Evolutionary conservation across 2,329 filamentous ascomycete species (phyloP), one percentile per base, ranked within the genome.

Genomic region (Clonostachys byssicola): DNA sequence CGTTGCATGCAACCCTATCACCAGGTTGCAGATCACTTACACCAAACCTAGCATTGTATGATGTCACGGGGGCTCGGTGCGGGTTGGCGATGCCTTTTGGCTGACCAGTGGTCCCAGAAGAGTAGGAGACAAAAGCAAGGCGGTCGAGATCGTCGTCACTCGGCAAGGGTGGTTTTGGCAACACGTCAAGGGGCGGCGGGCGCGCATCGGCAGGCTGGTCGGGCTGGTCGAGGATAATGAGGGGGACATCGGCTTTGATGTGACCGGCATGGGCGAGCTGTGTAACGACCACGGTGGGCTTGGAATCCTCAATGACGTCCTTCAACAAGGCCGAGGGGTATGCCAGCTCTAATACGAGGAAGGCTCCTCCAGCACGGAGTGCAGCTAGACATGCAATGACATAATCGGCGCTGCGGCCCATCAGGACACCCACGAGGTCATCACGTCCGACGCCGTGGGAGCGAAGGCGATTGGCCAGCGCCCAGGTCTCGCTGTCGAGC

Each of bases 1-100:
- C 88, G 71, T 92, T 92, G 68, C 88, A 92, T n/a, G 88, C 88
- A 12, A 92, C 87, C 7, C 88, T 80, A 55, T 91, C 88, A 14
- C 87, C 87, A 0, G 83, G 84, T 16, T 76, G 66, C 4, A 89
- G 70, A 60, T 92, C 84, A 53, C 82, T 86, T 43, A 92, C 64
- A 10, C 69, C 72, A 58, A 92, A 92, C 62, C 88, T 74, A 52
- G 89, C 64, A 55, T 89, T 73, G 60, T 92, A 92, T 7, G 88
- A 92, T 30, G 80, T 75, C 2, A 92, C 83, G 1, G 88, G 75
- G 14, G 88, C 88, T 56, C 80, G 75, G 62, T 92, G 88, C 3
- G 87, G 84, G 60, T 92, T 92, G 46, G 85, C 86, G 59, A 92
- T 92, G 47, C 87, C 87, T 65, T 91, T 91, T n/a, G 87, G 87